Evolutionary conservation across 495 filamentous ascomycete genomes (phyloP).

Genomic region (Talaromyces borbonicus): DNA sequence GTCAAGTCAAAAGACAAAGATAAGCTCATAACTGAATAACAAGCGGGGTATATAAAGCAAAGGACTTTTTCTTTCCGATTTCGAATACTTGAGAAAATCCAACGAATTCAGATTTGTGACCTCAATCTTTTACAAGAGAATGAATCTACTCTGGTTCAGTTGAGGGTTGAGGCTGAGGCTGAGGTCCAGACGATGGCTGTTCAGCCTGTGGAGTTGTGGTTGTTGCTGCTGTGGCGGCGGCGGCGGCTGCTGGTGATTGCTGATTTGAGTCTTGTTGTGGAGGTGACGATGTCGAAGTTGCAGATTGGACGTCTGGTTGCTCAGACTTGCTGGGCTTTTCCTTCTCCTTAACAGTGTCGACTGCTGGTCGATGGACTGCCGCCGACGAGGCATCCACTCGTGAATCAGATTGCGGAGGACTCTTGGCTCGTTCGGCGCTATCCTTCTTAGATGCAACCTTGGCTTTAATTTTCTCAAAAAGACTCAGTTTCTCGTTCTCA

Average conservation of each 20-base stretch:
- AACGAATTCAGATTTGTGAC: not conserved
- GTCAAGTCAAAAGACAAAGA: too few species aligned
- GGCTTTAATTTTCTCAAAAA: slow-evolving; percentile 73
- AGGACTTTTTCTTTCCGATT: slow-evolving; percentile 1
- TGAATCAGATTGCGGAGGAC: slow-evolving; percentile 33
- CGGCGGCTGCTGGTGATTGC: too few species aligned
- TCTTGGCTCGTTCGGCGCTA: slow-evolving; percentile 46
- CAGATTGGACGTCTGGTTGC: not conserved
- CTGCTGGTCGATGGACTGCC: not conserved
- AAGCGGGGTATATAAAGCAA: slow-evolving; percentile 1
- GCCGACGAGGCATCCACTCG: not conserved
- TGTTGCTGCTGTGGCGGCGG: too few species aligned
- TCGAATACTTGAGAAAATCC: not conserved
- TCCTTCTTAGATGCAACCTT: slow-evolving; percentile 75
- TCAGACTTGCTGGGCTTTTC: not conserved
- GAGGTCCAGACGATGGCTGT: not conserved
- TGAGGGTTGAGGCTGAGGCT: not conserved
- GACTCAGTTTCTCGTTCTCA: slow-evolving; percentile 54
- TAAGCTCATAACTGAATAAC: not conserved
- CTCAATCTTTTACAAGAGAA: too few species aligned
- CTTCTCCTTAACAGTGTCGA: slow-evolving; percentile 3
- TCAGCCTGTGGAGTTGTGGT: not conserved
- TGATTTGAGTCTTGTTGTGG: too few species aligned
- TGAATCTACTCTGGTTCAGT: not conserved
- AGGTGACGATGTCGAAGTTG: too few species aligned